A percentile compares a stretch with the other conserved stretches of the same genome.
These are phyloP conservation scores for Ogataea degrootiae DNA, from an alignment of 805 yeast genomes.

Conservation along the genomic window DNA sequence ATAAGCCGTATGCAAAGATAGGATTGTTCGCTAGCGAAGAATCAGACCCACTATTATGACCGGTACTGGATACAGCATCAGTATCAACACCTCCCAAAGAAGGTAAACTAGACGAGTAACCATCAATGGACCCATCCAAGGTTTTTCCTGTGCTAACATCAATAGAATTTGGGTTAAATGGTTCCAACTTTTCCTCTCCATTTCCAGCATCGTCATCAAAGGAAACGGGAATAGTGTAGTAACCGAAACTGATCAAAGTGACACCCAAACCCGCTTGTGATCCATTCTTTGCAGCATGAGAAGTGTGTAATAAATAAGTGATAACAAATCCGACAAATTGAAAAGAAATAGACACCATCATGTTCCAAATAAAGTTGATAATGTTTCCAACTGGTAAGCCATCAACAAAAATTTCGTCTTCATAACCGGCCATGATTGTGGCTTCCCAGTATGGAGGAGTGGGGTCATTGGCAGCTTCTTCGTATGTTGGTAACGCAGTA, in stretches of 20 bases:
- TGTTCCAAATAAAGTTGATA: constrained; percentile 88
- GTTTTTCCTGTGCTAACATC: constrained; percentile 31
- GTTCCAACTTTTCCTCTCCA: constrained; percentile 39
- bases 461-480: constrained; percentile 90
- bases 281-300: constrained; percentile 96
- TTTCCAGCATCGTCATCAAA: constrained; percentile 20
- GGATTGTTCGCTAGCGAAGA: constrained; percentile 34
- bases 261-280: constrained; percentile 88
- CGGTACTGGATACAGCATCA: constrained; percentile 2
- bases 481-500: constrained; percentile 77
- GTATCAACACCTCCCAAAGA: constrained; percentile 8
- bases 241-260: constrained; percentile 72
- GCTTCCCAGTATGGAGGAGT: constrained; percentile 98
- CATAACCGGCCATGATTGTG: constrained; percentile 72
- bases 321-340: constrained; percentile 90
- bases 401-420: constrained; percentile 89
- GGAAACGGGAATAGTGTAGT: constrained; percentile 44
- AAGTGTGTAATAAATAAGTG: constrained; percentile 87
- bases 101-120: constrained; percentile 21
- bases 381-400: constrained; percentile 93
- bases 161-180: constrained; percentile 54
- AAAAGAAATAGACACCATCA: constrained; percentile 82
- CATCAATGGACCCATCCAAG: constrained; percentile 25
- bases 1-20: constrained; percentile 55
- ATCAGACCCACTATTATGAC: constrained; percentile 4